Evolutionary conservation across 75 land plant genomes (phyloP), one percentile per base, ranked within the genome.

Genomic region (Pinus taeda): DNA sequence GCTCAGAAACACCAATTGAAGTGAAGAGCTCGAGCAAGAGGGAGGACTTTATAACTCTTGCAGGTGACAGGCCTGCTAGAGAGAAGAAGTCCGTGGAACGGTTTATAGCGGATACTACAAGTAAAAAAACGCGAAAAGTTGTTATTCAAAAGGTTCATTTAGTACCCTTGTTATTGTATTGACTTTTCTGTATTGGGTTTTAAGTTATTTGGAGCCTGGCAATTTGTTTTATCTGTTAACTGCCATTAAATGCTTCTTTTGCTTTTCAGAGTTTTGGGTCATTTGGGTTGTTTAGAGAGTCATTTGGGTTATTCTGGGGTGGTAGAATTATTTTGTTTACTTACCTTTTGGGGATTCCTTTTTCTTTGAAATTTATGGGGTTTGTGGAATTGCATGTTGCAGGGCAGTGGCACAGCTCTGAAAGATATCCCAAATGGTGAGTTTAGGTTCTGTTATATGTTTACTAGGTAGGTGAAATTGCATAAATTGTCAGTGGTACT

Each of bases 361-460:
- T 33, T 49, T 33, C 49, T 67, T 67, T 20, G 71, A 36, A 18
- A 53, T 30, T 79, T 20, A 53, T 71, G n/a, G 39, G 55, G 17
- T 14, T 39, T 79, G 64, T 26, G 67, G 30, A 30, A 64, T 67
- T 67, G 53, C 71, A 67, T 67, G 36, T 77, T 72, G 26, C 87
- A 91, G 93, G 93, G 93, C 75, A 49, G 70, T 57, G 93, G 93
- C 15, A 80, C 82, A 15, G 74, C 73, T 76, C 81, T 91, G 30
- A 90, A 81, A 65, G 92, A 91, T 59, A 91, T 91, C 49, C 93
- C 92, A 33, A 91, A 90, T 81, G 88, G 93, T 91, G 76, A 71
- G 90, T 57, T 57, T 73, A 60, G 49, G 13, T 78, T 64, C 71
- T 15, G 9, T 22, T n/a, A 17, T 4, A 55, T 77, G n/a, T 56